These are phyloP conservation scores for Claviceps pazoutovae DNA, from an alignment of 2,329 filamentous ascomycete genomes.

Conservation along the genomic window DNA sequence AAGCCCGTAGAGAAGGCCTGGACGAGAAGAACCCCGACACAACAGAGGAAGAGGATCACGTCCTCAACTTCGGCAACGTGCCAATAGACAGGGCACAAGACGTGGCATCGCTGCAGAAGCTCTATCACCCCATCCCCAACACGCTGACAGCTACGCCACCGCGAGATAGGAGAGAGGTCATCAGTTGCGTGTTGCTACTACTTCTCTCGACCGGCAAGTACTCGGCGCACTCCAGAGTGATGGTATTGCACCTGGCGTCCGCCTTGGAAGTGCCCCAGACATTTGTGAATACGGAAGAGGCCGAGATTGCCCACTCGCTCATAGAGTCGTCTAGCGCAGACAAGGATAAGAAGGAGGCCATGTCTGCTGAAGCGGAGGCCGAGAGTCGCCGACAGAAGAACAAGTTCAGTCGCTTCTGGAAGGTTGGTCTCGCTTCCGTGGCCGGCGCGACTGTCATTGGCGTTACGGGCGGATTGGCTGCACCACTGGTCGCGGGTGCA, in stretches of 20 bases:
- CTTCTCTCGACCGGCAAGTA: constrained; percentile 62
- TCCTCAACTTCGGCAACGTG: constrained; percentile 27
- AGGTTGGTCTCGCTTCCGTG: constrained; percentile 77
- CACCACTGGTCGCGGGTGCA: constrained; percentile 74
- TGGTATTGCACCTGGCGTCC: constrained; percentile 55
- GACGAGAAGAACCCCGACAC: constrained; percentile 22
- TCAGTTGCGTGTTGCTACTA: constrained; percentile 58
- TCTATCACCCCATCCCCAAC: constrained; percentile 40
- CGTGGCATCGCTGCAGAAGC: constrained; percentile 30
- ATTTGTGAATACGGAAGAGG: constrained; percentile 55
- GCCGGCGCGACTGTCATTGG: constrained; percentile 85
- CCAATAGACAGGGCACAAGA: constrained; percentile 22
- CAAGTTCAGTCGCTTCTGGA: constrained; percentile 63
- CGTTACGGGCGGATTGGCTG: constrained; percentile 80
- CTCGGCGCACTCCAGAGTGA: constrained; percentile 54
- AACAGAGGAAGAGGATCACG: constrained; percentile 22
- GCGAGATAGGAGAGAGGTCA: constrained; percentile 45
- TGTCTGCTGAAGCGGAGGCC: constrained; percentile 65
- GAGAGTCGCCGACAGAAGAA: constrained; percentile 60
- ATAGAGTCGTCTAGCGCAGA: constrained; percentile 45
- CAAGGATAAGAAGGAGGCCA: constrained; percentile 26
- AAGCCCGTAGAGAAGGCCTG: constrained; percentile 29
- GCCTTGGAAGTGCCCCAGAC: constrained; percentile 48
- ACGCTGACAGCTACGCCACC: constrained; percentile 42
- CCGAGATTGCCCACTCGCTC: constrained; percentile 60